Conservation (phyloP, 345 rosid species). For the Syzygium aqueum region DNA sequence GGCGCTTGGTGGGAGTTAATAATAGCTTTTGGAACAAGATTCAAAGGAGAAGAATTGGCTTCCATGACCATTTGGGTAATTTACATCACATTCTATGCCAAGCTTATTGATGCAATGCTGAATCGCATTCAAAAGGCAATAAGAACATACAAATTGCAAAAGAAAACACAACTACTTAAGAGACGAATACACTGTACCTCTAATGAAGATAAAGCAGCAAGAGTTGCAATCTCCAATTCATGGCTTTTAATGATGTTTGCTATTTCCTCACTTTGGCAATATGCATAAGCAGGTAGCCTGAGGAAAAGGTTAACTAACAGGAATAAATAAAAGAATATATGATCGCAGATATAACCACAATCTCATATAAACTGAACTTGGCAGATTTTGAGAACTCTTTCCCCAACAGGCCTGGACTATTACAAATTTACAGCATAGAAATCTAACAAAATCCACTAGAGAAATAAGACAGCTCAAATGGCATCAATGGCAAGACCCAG, state of each 20-base stretch:
- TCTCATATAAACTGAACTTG: not conserved
- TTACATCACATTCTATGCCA: not conserved
- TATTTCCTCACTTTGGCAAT: slow-evolving; percentile 59
- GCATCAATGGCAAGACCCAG: not conserved
- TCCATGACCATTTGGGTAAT: not conserved
- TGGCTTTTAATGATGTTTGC: slow-evolving; percentile 39
- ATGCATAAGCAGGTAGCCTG: slow-evolving; percentile 82
- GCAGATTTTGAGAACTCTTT: not conserved
- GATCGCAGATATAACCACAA: not conserved
- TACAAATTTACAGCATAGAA: not conserved
- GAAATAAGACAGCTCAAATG: not conserved
- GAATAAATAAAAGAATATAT: not conserved
- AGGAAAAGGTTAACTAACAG: not conserved
- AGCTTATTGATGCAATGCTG: not conserved
- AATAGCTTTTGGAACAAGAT: not conserved
- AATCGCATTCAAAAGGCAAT: not conserved
- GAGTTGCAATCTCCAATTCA: slow-evolving; percentile 72
- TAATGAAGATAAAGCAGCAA: slow-evolving; percentile 61
- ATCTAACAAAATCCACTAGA: not conserved
- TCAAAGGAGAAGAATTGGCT: not conserved
- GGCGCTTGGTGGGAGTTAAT: not conserved
- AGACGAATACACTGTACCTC: slow-evolving; percentile 25
- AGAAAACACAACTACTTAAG: not conserved
- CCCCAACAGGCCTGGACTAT: not conserved
- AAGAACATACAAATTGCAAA: not conserved